A percentile compares a stretch with the other conserved stretches of the same genome.
Evolutionary conservation across 177 flowering plant species (phyloP).

Genomic region (Vitis hybrid): DNA sequence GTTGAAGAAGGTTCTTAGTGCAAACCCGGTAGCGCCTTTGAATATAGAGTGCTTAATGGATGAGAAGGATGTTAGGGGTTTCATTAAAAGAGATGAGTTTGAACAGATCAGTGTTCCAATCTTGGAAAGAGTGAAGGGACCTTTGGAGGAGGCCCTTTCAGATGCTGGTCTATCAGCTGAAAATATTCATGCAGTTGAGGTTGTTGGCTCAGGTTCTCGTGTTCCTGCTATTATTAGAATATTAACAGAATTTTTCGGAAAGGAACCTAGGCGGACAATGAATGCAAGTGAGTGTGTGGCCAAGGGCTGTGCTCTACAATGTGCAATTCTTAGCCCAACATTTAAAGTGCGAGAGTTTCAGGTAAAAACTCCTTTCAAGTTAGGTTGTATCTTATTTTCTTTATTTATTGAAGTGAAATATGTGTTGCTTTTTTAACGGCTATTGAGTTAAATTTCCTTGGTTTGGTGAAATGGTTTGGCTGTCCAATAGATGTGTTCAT

Average conservation of each 20-base stretch:
- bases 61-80: slow-evolving; percentile 89
- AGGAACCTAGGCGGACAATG: slow-evolving; percentile 96
- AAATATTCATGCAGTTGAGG: slow-evolving; percentile 77
- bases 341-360: slow-evolving; percentile 95
- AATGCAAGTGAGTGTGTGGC: slow-evolving; percentile 99
- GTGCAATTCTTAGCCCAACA: slow-evolving; percentile 95
- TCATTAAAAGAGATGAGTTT: slow-evolving; percentile 88
- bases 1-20: slow-evolving; percentile 89
- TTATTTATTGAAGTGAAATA: not conserved
- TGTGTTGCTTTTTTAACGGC: no score
- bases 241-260: slow-evolving; percentile 80
- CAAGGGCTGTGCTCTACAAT: slow-evolving; percentile 80
- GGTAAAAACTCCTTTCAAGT: slow-evolving; percentile 33
- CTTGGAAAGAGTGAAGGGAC: slow-evolving; percentile 82
- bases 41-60: slow-evolving; percentile 95
- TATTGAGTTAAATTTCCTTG: no score
- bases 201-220: slow-evolving; percentile 92
- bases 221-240: slow-evolving; percentile 85
- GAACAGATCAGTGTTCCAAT: slow-evolving; percentile 80
- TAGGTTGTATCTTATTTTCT: not conserved
- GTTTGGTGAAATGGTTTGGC: no score
- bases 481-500: no score
- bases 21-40: slow-evolving; percentile 87
- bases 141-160: slow-evolving; percentile 78
- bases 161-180: slow-evolving; percentile 77